Evolutionary conservation across 2,329 filamentous ascomycete species (phyloP).

Genomic region (Pseudocercospora fuligena): DNA sequence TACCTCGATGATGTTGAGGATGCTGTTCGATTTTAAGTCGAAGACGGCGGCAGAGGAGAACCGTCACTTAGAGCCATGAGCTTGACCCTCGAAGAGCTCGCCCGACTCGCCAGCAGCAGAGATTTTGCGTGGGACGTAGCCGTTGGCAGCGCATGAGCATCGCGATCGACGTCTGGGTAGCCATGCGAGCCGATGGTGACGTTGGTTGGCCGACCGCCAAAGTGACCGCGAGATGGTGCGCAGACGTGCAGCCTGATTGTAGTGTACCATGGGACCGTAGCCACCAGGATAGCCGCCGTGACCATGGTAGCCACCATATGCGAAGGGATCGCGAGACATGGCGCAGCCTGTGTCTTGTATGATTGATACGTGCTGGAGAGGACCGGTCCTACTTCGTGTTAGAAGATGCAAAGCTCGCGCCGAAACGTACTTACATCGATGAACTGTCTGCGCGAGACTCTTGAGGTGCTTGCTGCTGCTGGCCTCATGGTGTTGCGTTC

Average conservation of each 20-base stretch:
- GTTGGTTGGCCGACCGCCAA: slow-evolving; percentile 29
- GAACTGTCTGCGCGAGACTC: too few species aligned
- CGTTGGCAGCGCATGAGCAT: background rate
- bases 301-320: background rate
- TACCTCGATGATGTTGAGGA: too few species aligned
- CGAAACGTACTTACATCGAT: too few species aligned
- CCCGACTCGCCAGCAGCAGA: background rate
- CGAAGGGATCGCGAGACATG: background rate
- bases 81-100: background rate
- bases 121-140: slow-evolving; percentile 7
- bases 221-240: slow-evolving; percentile 29
- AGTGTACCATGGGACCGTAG: slow-evolving; percentile 3
- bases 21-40: too few species aligned
- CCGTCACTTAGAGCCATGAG: background rate
- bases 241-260: slow-evolving; percentile 26
- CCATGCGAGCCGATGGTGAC: slow-evolving; percentile 18
- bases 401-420: too few species aligned
- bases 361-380: too few species aligned
- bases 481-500: too few species aligned
- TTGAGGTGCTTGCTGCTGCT: too few species aligned
- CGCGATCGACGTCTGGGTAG: slow-evolving; percentile 2
- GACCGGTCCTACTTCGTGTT: too few species aligned
- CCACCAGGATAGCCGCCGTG: background rate
- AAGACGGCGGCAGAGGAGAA: too few species aligned
- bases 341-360: too few species aligned